phyloP scores from a whole-genome alignment of 345 rosid genomes.

The Heritiera littoralis region DNA sequence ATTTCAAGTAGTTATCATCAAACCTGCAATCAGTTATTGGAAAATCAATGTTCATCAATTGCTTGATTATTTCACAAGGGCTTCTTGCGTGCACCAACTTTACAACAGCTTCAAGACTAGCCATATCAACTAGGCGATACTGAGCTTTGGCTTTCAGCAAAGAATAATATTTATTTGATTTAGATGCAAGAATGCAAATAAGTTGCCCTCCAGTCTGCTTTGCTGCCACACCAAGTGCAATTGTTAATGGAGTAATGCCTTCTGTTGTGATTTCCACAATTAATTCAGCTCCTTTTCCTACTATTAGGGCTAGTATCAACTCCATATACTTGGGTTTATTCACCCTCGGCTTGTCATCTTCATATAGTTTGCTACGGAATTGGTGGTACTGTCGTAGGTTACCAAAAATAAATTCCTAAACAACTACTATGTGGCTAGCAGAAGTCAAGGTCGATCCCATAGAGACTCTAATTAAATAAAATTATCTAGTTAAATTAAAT shows the following conservation, averaged over 20 bases:
- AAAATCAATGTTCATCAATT: conserved; percentile 5
- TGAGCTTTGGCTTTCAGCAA: background rate
- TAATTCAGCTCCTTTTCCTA: conserved; percentile 1
- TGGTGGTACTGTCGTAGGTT: no score
- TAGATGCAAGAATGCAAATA: background rate
- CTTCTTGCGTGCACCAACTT: background rate
- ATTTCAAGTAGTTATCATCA: background rate
- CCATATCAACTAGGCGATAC: background rate
- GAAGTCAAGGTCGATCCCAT: no score
- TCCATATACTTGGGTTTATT: conserved; percentile 8
- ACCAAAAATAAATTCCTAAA: no score
- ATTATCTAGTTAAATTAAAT: no score
- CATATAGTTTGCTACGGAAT: no score
- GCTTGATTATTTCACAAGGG: background rate
- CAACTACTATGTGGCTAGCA: no score
- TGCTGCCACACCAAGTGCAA: conserved; percentile 15
- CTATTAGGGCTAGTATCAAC: conserved; percentile 18
- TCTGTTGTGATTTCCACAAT: conserved; percentile 16
- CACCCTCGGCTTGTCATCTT: background rate
- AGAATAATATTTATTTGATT: background rate
- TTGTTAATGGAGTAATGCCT: conserved; percentile 15
- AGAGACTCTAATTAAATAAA: no score
- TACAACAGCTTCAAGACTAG: background rate
- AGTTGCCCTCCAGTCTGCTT: conserved; percentile 20
- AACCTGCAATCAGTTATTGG: background rate